Evolutionary conservation across 768 basidiomycete species (phyloP), one percentile per base, ranked within the genome.

Genomic region (Trametes cubensis): DNA sequence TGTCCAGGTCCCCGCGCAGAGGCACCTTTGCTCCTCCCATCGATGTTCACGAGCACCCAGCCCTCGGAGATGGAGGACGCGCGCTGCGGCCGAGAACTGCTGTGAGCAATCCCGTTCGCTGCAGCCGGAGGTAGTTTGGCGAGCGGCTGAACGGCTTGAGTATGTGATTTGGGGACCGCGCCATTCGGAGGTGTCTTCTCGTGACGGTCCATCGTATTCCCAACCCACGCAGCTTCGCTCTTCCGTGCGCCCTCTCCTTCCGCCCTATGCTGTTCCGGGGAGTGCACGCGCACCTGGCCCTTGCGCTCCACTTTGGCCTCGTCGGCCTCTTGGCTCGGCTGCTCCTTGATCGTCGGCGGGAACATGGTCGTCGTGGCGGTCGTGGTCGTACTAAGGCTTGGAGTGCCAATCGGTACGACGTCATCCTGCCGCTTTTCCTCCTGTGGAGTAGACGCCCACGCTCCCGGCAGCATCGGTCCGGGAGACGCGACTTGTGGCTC

Each of bases 161-260:
- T 34, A 20, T 30, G 52, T 14, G 55, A 23, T 28, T 51, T 56
- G 25, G 64, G 55, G 23, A 60, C 49, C 49, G 60, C 58, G 11
- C 45, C 42, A 18, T 18, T 48, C 18, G 58, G 55, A 6, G 63
- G 59, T 3, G 44, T 38, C 15, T 18, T 18, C 42, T 61, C 60
- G 20, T 56, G 42, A 18, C 52, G 42, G 71, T 44, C 77, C 34
- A 58, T 67, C 26, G 83, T 81, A 62, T 85, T 73, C 6, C 81
- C 81, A 42, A 87, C 79, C 62, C 85, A 70, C 2, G 83, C 88
- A 6, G 83, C 82, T 71, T 90, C 87, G 62, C 88, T 89, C 72
- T 84, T 86, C 65, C 85, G 77, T 51, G 80, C 69, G 5, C 71
- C 73, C 60, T 79, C 74, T 40, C 76, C 77, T 20, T 76, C 73